These are phyloP conservation scores for Aspergillus sp. DNA, from an alignment of 2,329 filamentous ascomycete species.

Conservation along the genomic window DNA sequence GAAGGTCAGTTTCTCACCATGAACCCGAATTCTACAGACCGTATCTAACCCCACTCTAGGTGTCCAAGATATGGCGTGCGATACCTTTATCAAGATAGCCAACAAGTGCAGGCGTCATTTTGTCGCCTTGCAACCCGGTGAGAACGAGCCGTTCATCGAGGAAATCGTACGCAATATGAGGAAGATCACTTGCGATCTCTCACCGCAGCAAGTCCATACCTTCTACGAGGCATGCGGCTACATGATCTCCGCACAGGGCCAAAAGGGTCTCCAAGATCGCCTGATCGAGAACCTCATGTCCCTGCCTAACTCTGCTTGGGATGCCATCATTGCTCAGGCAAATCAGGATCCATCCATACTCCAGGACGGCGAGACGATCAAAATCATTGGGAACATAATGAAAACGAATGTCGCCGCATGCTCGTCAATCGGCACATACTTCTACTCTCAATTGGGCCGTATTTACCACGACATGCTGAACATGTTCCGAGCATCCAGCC, in stretches of 20 bases:
- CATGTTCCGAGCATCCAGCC: slow-evolving; percentile 97
- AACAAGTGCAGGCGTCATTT: slow-evolving; percentile 98
- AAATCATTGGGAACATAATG: slow-evolving; percentile 99
- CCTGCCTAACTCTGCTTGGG: slow-evolving; percentile 91
- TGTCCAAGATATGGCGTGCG: slow-evolving; percentile 99
- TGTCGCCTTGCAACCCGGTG: slow-evolving; percentile 89
- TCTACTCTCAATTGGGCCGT: slow-evolving; percentile 94
- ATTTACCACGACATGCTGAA: slow-evolving; percentile 99
- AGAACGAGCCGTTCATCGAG: slow-evolving; percentile 95
- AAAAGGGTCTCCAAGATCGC: slow-evolving; percentile 89
- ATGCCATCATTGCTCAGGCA: slow-evolving; percentile 86
- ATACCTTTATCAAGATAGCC: slow-evolving; percentile 99
- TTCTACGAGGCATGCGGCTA: slow-evolving; percentile 99
- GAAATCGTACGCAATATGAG: slow-evolving; percentile 95
- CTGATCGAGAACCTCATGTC: slow-evolving; percentile 90
- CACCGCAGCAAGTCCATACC: slow-evolving; percentile 95
- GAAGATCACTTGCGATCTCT: slow-evolving; percentile 92
- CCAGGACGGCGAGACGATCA: slow-evolving; percentile 92
- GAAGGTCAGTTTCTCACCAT: slow-evolving; percentile 62
- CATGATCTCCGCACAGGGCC: slow-evolving; percentile 97
- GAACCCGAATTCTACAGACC: slow-evolving; percentile 18
- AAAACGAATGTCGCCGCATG: slow-evolving; percentile 99
- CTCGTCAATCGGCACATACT: slow-evolving; percentile 92
- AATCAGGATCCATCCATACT: slow-evolving; percentile 81
- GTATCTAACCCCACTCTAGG: slow-evolving; percentile 47